Evolutionary conservation across 495 filamentous ascomycete species (phyloP).

Genomic region (Penicillium roqueforti): DNA sequence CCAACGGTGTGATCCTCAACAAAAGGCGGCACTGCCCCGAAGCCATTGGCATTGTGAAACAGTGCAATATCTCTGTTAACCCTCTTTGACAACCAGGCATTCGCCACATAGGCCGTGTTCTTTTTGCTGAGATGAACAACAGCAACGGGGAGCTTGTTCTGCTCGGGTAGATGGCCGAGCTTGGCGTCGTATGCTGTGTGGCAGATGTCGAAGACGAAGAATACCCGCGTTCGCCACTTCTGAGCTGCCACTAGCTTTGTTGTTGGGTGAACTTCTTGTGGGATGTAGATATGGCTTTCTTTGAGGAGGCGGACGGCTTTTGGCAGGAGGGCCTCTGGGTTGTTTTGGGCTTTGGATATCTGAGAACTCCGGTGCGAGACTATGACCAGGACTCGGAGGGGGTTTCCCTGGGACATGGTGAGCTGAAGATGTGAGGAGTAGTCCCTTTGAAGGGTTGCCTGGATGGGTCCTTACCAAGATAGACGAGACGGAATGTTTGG

Average conservation of each 20-base stretch:
- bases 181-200: constrained; percentile 21
- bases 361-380: constrained; percentile 24
- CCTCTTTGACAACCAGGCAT: constrained; percentile 18
- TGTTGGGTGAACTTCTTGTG: not conserved
- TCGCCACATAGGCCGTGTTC: constrained; percentile 21
- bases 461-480: not conserved
- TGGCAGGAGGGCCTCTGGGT: constrained; percentile 19
- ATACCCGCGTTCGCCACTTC: constrained; percentile 23
- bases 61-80: constrained; percentile 28
- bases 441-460: not conserved
- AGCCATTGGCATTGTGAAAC: constrained; percentile 27
- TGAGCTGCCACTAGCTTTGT: constrained; percentile 23
- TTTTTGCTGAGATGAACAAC: constrained; percentile 29
- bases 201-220: constrained; percentile 28
- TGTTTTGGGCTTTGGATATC: constrained; percentile 15
- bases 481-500: not conserved
- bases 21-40: constrained; percentile 22
- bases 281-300: constrained; percentile 2
- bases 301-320: constrained; percentile 19
- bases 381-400: constrained; percentile 23
- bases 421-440: constrained; percentile 2
- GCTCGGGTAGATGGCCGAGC: constrained; percentile 26
- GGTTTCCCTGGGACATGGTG: constrained; percentile 12
- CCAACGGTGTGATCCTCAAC: constrained; percentile 24
- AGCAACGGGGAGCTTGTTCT: constrained; percentile 25